These are phyloP conservation scores for Mortierella claussenii DNA, from an alignment of 192 early-diverging fungal genomes.

Conservation along the genomic window DNA sequence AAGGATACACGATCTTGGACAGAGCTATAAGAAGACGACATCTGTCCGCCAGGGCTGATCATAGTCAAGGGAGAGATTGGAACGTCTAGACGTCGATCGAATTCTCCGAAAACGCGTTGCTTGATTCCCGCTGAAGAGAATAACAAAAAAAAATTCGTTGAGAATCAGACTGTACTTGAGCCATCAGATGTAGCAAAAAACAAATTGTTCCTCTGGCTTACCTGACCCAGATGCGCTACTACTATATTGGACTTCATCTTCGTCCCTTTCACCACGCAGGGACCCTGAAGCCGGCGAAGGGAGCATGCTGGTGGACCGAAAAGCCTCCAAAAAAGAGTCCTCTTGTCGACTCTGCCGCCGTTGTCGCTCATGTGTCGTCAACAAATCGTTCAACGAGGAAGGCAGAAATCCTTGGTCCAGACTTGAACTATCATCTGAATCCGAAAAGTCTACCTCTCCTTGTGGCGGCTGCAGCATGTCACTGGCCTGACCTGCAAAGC, in stretches of 20 bases:
- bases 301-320: slow-evolving; percentile 5
- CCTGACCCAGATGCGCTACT: background rate
- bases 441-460: slow-evolving; percentile 27
- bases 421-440: slow-evolving; percentile 51
- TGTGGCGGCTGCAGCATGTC: slow-evolving; percentile 6
- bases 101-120: background rate
- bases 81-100: background rate
- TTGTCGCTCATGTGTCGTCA: slow-evolving; percentile 60
- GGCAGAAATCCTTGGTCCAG: slow-evolving; percentile 56
- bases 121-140: too few species aligned
- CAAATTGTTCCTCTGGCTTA: too few species aligned
- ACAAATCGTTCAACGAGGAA: slow-evolving; percentile 63
- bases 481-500: slow-evolving; percentile 17
- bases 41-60: slow-evolving; percentile 12
- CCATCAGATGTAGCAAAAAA: too few species aligned
- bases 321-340: slow-evolving; percentile 21
- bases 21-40: slow-evolving; percentile 1
- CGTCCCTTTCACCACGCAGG: slow-evolving; percentile 21
- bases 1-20: background rate
- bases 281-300: slow-evolving; percentile 35
- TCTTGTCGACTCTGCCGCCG: slow-evolving; percentile 55
- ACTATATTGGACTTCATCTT: slow-evolving; percentile 8
- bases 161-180: too few species aligned
- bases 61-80: slow-evolving; percentile 14
- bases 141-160: too few species aligned